These are phyloP conservation scores for Biancaea sappan DNA, from an alignment of 306 rosid species.

Conservation along the genomic window DNA sequence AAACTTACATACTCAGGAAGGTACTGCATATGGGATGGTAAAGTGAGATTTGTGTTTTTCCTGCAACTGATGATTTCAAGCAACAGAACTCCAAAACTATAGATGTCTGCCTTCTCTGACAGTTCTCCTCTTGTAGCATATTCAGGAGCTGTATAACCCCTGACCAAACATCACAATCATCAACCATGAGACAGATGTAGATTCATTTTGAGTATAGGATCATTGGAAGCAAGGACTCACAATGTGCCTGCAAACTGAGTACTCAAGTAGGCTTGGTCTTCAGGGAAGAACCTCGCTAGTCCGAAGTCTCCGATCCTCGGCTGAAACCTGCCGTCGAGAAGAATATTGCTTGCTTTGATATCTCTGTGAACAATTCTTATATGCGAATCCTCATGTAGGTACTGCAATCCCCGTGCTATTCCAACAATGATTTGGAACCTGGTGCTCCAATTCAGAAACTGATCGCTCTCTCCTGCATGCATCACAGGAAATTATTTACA, in stretches of 20 bases:
- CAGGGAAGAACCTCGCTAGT: slow-evolving; percentile 95
- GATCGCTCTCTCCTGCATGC: slow-evolving; percentile 58
- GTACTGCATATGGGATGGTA: slow-evolving; percentile 81
- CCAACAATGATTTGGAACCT: slow-evolving; percentile 82
- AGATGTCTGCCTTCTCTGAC: slow-evolving; percentile 88
- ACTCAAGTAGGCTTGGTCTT: slow-evolving; percentile 90
- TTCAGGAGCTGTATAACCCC: slow-evolving; percentile 96
- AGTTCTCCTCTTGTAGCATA: slow-evolving; percentile 87
- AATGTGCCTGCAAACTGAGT: slow-evolving; percentile 87
- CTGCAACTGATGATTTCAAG: slow-evolving; percentile 84
- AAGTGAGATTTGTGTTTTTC: slow-evolving; percentile 75
- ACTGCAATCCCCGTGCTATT: slow-evolving; percentile 81
- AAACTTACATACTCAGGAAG: slow-evolving; percentile 83
- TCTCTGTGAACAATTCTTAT: slow-evolving; percentile 83
- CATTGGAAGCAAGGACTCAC: slow-evolving; percentile 47
- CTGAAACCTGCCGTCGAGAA: slow-evolving; percentile 81
- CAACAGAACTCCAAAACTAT: slow-evolving; percentile 91
- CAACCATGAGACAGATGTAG: too few species aligned
- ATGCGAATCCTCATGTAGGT: slow-evolving; percentile 89
- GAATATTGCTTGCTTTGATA: slow-evolving; percentile 94
- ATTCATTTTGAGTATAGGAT: not conserved
- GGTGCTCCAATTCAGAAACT: slow-evolving; percentile 70
- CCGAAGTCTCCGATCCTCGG: slow-evolving; percentile 95
- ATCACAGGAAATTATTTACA: too few species aligned
- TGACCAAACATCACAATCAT: too few species aligned